Percentiles rank a stretch among this genome's conserved stretches.
These are phyloP conservation scores for Corinectria fuckeliana DNA, from an alignment of 2,329 filamentous ascomycete genomes.

Conservation along the genomic window DNA sequence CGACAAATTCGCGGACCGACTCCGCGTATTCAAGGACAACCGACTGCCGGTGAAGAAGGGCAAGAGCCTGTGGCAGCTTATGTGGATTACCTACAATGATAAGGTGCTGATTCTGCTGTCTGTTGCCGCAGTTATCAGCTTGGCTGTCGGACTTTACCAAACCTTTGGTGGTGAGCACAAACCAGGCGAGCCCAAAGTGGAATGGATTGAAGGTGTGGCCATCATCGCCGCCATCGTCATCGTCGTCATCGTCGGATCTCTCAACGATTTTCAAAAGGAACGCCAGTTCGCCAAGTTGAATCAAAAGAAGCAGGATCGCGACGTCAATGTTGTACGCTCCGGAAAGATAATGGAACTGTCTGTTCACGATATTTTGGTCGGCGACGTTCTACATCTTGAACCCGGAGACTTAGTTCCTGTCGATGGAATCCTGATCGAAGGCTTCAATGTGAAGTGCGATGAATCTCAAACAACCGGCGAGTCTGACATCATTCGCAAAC, in stretches of 20 bases:
- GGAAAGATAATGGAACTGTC: conserved; percentile 74
- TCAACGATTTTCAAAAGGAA: conserved; percentile 84
- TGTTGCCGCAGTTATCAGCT: conserved; percentile 72
- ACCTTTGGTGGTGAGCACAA: conserved; percentile 68
- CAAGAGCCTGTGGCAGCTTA: conserved; percentile 74
- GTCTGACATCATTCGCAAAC: conserved; percentile 77
- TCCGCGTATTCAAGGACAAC: conserved; percentile 76
- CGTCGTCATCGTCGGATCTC: conserved; percentile 76
- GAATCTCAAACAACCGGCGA: conserved; percentile 82
- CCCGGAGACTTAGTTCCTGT: conserved; percentile 78
- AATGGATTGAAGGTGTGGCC: conserved; percentile 84
- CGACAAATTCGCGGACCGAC: conserved; percentile 65
- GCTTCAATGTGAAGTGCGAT: conserved; percentile 77
- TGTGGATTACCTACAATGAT: conserved; percentile 86
- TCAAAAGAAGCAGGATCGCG: conserved; percentile 78
- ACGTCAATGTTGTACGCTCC: conserved; percentile 74
- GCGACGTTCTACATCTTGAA: conserved; percentile 75
- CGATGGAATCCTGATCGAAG: conserved; percentile 75
- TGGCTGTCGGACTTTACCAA: conserved; percentile 78
- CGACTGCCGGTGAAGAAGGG: conserved; percentile 75
- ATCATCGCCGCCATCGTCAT: conserved; percentile 82
- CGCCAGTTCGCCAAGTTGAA: conserved; percentile 80
- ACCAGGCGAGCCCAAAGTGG: conserved; percentile 61
- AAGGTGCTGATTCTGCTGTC: conserved; percentile 79
- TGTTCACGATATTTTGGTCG: conserved; percentile 72